Conservation (phyloP, 2,329 filamentous ascomycete species). For the Stromatinia cepivora region DNA sequence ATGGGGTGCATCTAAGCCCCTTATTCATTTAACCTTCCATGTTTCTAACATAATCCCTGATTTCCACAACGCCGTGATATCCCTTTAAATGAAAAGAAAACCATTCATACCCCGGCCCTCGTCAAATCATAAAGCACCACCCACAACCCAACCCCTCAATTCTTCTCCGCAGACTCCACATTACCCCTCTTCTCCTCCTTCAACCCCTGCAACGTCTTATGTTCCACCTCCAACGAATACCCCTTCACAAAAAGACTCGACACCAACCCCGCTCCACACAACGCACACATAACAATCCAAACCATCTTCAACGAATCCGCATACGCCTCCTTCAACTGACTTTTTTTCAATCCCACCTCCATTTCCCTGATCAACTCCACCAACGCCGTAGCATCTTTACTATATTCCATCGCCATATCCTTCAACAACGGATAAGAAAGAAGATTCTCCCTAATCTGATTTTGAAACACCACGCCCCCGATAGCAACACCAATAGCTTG, state of each 20-base stretch:
- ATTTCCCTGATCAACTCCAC: conserved; percentile 37
- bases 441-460: conserved; percentile 45
- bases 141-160: background rate
- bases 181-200: conserved; percentile 42
- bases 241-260: conserved; percentile 52
- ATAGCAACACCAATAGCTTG: conserved; percentile 66
- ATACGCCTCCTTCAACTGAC: conserved; percentile 52
- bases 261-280: conserved; percentile 51
- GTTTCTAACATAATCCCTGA: background rate
- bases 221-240: conserved; percentile 49
- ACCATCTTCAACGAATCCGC: conserved; percentile 55
- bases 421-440: conserved; percentile 31
- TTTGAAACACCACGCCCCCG: conserved; percentile 70
- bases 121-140: background rate
- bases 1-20: no score
- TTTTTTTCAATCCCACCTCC: conserved; percentile 43
- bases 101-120: background rate
- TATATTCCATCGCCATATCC: conserved; percentile 33
- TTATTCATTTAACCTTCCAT: background rate
- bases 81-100: background rate
- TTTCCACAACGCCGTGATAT: background rate
- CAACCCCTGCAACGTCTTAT: conserved; percentile 52
- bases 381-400: conserved; percentile 38
- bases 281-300: conserved; percentile 56
- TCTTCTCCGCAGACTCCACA: conserved; percentile 5